Conservation (phyloP, 202 grass and related monocot species). For the Setaria viridis region DNA sequence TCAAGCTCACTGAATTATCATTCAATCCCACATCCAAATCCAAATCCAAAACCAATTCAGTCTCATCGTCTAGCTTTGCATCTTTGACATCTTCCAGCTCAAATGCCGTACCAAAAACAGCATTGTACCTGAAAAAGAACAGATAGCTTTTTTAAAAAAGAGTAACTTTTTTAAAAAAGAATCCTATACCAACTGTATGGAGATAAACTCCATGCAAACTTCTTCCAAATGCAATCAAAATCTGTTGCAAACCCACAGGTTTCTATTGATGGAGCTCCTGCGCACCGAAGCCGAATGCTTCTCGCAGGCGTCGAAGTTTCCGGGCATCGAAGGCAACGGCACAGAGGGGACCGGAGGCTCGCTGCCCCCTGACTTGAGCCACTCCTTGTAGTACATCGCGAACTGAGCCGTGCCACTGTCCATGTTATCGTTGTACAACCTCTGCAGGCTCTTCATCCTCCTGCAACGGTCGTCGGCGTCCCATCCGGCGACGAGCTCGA, state of each 20-base stretch:
- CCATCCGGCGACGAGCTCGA: slow-evolving; percentile 51
- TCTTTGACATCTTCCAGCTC: slow-evolving; percentile 54
- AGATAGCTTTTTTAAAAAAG: slow-evolving; percentile 29
- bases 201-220: neutral
- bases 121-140: slow-evolving; percentile 75
- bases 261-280: slow-evolving; percentile 68
- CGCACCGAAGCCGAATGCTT: slow-evolving; percentile 65
- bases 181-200: neutral
- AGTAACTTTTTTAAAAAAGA: slow-evolving; percentile 3
- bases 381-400: slow-evolving; percentile 92
- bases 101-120: slow-evolving; percentile 75
- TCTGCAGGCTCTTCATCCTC: slow-evolving; percentile 67
- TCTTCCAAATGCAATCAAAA: neutral
- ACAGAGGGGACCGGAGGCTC: slow-evolving; percentile 72
- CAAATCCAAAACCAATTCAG: slow-evolving; percentile 44
- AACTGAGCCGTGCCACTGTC: slow-evolving; percentile 81
- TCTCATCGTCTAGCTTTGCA: slow-evolving; percentile 48
- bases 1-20: slow-evolving; percentile 55
- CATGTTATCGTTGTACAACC: slow-evolving; percentile 83
- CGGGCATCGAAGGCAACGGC: slow-evolving; percentile 59
- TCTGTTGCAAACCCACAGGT: slow-evolving; percentile 57
- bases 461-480: slow-evolving; percentile 49
- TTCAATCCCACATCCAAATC: slow-evolving; percentile 51
- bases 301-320: slow-evolving; percentile 30
- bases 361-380: slow-evolving; percentile 70